Evolutionary conservation across 2,329 filamentous ascomycete genomes (phyloP).

Genomic region (Chalaropsis ovoidea): DNA sequence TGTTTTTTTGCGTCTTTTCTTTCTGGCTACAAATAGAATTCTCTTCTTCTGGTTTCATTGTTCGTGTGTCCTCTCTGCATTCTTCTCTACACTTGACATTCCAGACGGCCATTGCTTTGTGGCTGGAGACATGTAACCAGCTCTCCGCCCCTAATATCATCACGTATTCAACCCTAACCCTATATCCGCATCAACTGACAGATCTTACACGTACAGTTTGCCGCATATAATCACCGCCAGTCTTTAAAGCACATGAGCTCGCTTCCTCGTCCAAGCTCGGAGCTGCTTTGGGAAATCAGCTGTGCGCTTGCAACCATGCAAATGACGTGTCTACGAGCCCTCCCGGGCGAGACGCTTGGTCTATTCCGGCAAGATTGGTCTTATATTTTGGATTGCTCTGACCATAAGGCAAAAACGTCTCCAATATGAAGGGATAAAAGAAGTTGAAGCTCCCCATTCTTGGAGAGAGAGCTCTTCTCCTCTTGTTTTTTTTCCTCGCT

Average conservation of each 20-base stretch:
- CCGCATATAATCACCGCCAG: neutral
- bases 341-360: neutral
- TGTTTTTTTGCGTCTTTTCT: constrained; percentile 12
- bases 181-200: neutral
- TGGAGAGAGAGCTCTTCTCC: neutral
- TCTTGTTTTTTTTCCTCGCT: neutral
- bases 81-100: neutral
- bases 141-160: neutral
- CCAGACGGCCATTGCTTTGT: neutral
- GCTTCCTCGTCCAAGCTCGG: neutral
- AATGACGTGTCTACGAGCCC: neutral
- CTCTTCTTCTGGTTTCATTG: neutral
- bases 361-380: neutral
- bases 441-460: neutral
- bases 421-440: constrained; percentile 14
- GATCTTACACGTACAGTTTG: neutral
- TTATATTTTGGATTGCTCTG: neutral
- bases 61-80: neutral
- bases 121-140: neutral
- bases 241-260: neutral
- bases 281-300: neutral
- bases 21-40: neutral
- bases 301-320: no score
- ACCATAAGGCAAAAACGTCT: neutral
- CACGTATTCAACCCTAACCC: neutral